These are phyloP conservation scores for Arabidopsis lyrata DNA, from an alignment of 441 rosid species.

Conservation along the genomic window DNA sequence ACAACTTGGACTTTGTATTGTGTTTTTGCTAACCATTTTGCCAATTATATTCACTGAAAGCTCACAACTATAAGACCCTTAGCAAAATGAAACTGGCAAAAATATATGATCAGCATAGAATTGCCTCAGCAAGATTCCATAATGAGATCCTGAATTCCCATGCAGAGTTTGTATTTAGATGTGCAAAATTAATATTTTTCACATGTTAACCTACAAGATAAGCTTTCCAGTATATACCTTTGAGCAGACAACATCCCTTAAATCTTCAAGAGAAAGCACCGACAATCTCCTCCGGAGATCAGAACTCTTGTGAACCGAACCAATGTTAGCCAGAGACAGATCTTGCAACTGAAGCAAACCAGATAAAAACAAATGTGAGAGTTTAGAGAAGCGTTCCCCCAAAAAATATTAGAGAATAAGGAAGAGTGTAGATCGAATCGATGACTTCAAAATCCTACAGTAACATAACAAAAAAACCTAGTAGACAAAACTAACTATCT, in stretches of 20 bases:
- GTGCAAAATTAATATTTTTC: not conserved
- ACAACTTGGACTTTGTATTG: slow-evolving; percentile 3
- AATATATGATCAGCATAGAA: not conserved
- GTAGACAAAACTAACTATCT: slow-evolving; percentile 10
- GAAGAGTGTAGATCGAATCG: slow-evolving; percentile 11
- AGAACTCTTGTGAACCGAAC: slow-evolving; percentile 84
- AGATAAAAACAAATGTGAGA: slow-evolving; percentile 20
- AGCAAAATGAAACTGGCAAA: slow-evolving; percentile 15
- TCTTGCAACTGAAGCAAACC: slow-evolving; percentile 74
- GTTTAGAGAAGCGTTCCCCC: not conserved
- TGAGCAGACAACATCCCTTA: slow-evolving; percentile 88
- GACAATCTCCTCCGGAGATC: slow-evolving; percentile 94
- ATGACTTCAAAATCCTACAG: slow-evolving; percentile 22
- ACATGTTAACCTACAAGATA: slow-evolving; percentile 15
- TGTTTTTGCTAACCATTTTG: slow-evolving; percentile 8
- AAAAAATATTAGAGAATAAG: slow-evolving; percentile 9
- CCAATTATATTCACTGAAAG: slow-evolving; percentile 14
- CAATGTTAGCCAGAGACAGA: slow-evolving; percentile 86
- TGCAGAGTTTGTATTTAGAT: slow-evolving; percentile 6
- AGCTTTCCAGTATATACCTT: slow-evolving; percentile 64
- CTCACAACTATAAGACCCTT: slow-evolving; percentile 18
- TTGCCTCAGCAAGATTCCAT: slow-evolving; percentile 5
- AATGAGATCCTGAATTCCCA: not conserved
- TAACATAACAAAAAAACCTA: not conserved
- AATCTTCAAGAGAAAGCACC: slow-evolving; percentile 77